Evolutionary conservation across 2,329 filamentous ascomycete genomes (phyloP).

Genomic region (Colletotrichum shisoi): DNA sequence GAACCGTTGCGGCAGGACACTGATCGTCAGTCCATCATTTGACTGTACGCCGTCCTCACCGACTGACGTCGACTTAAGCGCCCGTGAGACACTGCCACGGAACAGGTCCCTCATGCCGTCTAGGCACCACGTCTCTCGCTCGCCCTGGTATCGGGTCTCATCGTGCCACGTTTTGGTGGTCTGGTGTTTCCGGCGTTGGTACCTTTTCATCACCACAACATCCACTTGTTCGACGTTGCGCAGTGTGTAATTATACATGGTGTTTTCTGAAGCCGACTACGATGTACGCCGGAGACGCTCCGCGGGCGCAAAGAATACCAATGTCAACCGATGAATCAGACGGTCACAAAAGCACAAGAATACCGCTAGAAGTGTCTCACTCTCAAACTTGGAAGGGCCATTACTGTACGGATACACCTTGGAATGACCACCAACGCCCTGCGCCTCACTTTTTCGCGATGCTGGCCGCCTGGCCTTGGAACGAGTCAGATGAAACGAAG

Average conservation of each 20-base stretch:
- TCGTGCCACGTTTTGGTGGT: constrained; percentile 5
- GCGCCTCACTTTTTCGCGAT: not conserved
- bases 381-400: constrained; percentile 18
- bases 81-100: constrained; percentile 26
- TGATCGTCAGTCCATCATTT: not conserved
- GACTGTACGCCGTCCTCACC: not conserved
- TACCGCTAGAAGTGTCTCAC: not conserved
- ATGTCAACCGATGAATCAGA: constrained; percentile 5
- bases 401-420: constrained; percentile 10
- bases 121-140: constrained; percentile 23
- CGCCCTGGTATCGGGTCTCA: constrained; percentile 33
- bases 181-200: constrained; percentile 3
- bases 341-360: constrained; percentile 1
- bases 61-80: constrained; percentile 39
- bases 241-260: constrained; percentile 1
- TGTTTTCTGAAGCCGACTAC: constrained; percentile 21
- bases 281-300: not conserved
- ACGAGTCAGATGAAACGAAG: not conserved
- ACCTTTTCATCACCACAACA: not conserved
- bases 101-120: constrained; percentile 31
- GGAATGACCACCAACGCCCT: not conserved
- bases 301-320: not conserved
- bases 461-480: no score
- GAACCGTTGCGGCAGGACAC: not conserved
- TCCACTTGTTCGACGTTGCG: constrained; percentile 26